These are phyloP conservation scores for Barnettozyma populi DNA, from an alignment of 805 yeast genomes.

Conservation along the genomic window DNA sequence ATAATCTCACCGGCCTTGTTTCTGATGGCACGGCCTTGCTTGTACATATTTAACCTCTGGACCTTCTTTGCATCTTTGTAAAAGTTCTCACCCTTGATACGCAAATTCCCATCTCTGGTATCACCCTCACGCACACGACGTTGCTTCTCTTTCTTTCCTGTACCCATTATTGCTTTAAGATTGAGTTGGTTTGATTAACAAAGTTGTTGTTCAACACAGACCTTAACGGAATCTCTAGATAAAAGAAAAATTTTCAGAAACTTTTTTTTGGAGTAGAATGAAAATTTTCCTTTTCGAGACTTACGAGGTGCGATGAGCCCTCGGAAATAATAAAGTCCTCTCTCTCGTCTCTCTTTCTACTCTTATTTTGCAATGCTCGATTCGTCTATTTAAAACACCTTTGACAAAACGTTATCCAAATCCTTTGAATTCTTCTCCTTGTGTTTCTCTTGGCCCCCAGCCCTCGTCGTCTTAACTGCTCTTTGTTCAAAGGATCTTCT, in stretches of 20 bases:
- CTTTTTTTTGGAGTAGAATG: neutral
- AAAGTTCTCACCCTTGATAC: slow-evolving; percentile 95
- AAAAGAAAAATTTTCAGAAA: slow-evolving; percentile 4
- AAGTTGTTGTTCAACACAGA: neutral
- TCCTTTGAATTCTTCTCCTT: slow-evolving; percentile 39
- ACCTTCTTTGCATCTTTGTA: slow-evolving; percentile 92
- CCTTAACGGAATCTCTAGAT: neutral
- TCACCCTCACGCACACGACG: slow-evolving; percentile 82
- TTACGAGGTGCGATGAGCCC: neutral
- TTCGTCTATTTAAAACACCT: slow-evolving; percentile 12
- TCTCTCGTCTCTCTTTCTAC: too few species aligned
- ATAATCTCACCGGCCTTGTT: slow-evolving; percentile 85
- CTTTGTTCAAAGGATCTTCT: slow-evolving; percentile 69
- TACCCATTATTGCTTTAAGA: slow-evolving; percentile 60
- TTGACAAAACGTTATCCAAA: slow-evolving; percentile 30
- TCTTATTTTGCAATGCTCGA: neutral
- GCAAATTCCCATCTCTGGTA: slow-evolving; percentile 80
- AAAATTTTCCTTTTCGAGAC: neutral
- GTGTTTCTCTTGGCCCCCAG: slow-evolving; percentile 47
- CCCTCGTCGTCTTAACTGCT: slow-evolving; percentile 58
- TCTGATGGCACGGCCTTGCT: slow-evolving; percentile 80
- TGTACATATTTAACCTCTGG: slow-evolving; percentile 87
- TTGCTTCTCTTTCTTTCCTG: slow-evolving; percentile 83
- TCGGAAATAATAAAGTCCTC: neutral
- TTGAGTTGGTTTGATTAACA: neutral